Conservation (phyloP, 2,329 filamentous ascomycete genomes). For the Colletotrichum tabaci region DNA sequence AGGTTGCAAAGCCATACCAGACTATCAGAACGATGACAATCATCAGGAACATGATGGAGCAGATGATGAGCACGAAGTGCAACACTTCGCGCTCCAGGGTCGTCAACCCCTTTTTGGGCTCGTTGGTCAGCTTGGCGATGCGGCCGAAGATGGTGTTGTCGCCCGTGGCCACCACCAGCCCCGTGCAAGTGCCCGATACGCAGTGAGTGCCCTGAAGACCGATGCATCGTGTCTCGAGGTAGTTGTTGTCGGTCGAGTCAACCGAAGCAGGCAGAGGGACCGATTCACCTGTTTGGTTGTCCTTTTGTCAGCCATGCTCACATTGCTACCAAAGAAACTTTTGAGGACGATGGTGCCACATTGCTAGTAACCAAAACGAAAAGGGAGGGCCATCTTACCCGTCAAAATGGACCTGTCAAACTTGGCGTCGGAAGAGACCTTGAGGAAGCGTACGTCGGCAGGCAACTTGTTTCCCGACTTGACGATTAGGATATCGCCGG, state of each 20-base stretch:
- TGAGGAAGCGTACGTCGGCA: constrained; percentile 79
- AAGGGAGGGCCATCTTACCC: constrained; percentile 55
- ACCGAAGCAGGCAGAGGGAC: constrained; percentile 74
- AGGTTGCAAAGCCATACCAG: constrained; percentile 71
- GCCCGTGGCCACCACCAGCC: constrained; percentile 80
- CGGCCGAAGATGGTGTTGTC: constrained; percentile 82
- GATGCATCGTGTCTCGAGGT: constrained; percentile 83
- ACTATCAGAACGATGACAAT: constrained; percentile 76
- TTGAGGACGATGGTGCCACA: no score
- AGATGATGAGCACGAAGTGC: constrained; percentile 80
- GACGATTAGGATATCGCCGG: constrained; percentile 78
- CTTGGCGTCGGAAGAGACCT: constrained; percentile 77
- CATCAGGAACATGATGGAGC: constrained; percentile 76
- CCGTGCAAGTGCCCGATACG: constrained; percentile 76
- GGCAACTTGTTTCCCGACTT: constrained; percentile 82
- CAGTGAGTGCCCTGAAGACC: constrained; percentile 87
- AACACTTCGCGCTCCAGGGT: constrained; percentile 81
- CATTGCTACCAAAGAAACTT: no score
- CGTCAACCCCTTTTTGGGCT: constrained; percentile 77
- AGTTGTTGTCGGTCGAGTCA: constrained; percentile 79
- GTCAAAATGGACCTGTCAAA: constrained; percentile 83
- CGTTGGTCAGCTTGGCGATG: constrained; percentile 80
- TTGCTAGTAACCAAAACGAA: neutral
- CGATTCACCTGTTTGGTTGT: constrained; percentile 69
- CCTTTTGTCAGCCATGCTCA: constrained; percentile 1